Conservation (phyloP, 345 rosid genomes). For the Trapa bicornis region DNA sequence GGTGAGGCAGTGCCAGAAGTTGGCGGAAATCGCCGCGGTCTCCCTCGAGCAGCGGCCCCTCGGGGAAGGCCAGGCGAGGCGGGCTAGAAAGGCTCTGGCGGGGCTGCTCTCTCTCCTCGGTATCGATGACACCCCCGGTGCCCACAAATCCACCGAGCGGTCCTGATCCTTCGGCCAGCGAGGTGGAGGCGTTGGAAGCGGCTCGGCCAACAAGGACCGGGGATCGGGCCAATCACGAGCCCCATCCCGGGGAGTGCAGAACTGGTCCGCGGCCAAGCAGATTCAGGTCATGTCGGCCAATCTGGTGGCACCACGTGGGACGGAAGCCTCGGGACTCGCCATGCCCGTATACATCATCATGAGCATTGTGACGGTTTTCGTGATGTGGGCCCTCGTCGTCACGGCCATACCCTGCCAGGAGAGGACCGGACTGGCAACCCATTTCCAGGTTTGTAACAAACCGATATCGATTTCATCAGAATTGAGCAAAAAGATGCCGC, state of each 20-base stretch:
- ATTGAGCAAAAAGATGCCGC: background rate
- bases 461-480: too few relatives aligned
- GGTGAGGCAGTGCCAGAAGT: slow-evolving; percentile 53
- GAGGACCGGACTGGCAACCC: slow-evolving; percentile 52
- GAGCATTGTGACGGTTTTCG: slow-evolving; percentile 52
- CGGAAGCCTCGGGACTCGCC: slow-evolving; percentile 52
- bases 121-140: slow-evolving; percentile 34
- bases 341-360: slow-evolving; percentile 47
- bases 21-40: slow-evolving; percentile 60
- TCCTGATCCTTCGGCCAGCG: slow-evolving; percentile 77
- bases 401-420: slow-evolving; percentile 92
- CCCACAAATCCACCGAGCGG: slow-evolving; percentile 41
- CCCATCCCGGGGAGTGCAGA: slow-evolving; percentile 55
- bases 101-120: slow-evolving; percentile 31
- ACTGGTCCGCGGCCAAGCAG: slow-evolving; percentile 95
- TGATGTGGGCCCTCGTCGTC: slow-evolving; percentile 70
- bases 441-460: slow-evolving; percentile 28
- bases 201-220: slow-evolving; percentile 9
- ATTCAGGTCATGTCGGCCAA: slow-evolving; percentile 75
- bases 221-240: slow-evolving; percentile 25
- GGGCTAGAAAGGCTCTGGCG: slow-evolving; percentile 65
- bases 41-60: slow-evolving; percentile 59
- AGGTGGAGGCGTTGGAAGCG: slow-evolving; percentile 15
- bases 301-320: slow-evolving; percentile 60
- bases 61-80: slow-evolving; percentile 66